Percentiles rank a stretch among this genome's conserved stretches.
Conservation (phyloP, 2,329 filamentous ascomycete species). For the Furcasterigmium sp. region DNA sequence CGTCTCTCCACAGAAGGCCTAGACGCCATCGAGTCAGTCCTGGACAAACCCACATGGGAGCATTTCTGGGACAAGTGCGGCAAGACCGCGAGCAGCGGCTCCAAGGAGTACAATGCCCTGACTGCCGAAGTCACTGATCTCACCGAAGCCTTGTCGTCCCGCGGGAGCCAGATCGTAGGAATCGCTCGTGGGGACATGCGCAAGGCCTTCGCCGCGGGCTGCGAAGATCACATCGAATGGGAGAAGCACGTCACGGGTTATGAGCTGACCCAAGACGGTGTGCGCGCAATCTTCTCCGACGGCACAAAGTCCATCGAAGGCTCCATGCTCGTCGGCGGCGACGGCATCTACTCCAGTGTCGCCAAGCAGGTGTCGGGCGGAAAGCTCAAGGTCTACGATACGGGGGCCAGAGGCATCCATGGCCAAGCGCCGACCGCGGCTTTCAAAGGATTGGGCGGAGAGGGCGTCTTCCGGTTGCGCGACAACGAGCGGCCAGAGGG, state of each 20-base stretch:
- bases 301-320: conserved; percentile 54
- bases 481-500: conserved; percentile 44
- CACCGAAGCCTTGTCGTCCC: too few relatives aligned
- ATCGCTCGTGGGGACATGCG: conserved; percentile 61
- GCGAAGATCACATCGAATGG: conserved; percentile 51
- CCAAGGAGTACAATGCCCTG: conserved; percentile 43
- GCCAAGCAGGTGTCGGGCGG: conserved; percentile 55
- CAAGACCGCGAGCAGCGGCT: conserved; percentile 53
- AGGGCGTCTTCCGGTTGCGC: conserved; percentile 54
- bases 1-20: conserved; percentile 47
- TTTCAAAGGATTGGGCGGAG: conserved; percentile 51
- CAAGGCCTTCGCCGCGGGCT: conserved; percentile 49
- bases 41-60: conserved; percentile 38
- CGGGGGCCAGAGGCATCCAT: conserved; percentile 59
- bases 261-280: conserved; percentile 47
- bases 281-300: conserved; percentile 54
- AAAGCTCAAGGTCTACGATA: conserved; percentile 56
- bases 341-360: conserved; percentile 57
- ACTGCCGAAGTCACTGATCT: conserved; percentile 33
- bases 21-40: conserved; percentile 54
- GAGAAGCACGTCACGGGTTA: conserved; percentile 51
- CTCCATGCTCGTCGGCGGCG: conserved; percentile 53
- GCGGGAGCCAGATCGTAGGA: conserved; percentile 54
- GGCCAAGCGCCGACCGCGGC: conserved; percentile 58
- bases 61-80: conserved; percentile 55